A percentile compares a stretch with the other conserved stretches of the same genome.
These are phyloP conservation scores for Skeletonema grethae DNA, from an alignment of 108 stramenopile species.

Conservation along the genomic window DNA sequence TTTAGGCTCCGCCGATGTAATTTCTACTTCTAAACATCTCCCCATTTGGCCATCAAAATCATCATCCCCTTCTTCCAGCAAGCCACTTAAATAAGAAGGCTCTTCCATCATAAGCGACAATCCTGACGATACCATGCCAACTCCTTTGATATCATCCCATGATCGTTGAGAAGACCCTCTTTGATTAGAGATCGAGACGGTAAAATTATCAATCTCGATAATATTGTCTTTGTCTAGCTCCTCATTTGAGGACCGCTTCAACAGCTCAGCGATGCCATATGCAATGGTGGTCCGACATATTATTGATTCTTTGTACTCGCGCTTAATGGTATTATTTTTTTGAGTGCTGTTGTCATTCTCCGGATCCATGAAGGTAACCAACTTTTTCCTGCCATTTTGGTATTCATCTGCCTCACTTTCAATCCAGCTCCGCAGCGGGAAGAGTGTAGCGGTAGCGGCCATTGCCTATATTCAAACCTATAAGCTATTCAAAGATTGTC, in stretches of 20 bases:
- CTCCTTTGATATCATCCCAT: slow-evolving; percentile 22
- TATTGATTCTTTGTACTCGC: not conserved
- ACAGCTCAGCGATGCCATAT: slow-evolving; percentile 34
- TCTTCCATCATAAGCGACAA: slow-evolving; percentile 12
- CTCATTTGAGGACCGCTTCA: not conserved
- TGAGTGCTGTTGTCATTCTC: not conserved
- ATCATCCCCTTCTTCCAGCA: not conserved
- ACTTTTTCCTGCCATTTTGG: not conserved
- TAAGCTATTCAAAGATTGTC: too few relatives aligned
- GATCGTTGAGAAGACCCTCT: not conserved
- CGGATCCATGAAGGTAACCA: too few relatives aligned
- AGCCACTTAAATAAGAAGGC: slow-evolving; percentile 14
- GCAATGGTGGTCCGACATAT: slow-evolving; percentile 22
- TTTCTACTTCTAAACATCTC: slow-evolving; percentile 9
- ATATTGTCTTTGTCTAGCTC: not conserved
- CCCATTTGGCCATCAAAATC: slow-evolving; percentile 5
- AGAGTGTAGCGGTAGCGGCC: not conserved
- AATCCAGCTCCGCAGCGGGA: not conserved
- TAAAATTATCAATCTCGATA: not conserved
- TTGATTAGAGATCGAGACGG: not conserved
- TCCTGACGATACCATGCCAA: slow-evolving; percentile 32
- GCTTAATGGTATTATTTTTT: not conserved
- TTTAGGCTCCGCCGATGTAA: slow-evolving; percentile 1
- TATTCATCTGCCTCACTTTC: not conserved
- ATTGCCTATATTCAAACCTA: too few relatives aligned